phyloP scores from a whole-genome alignment of 2,329 filamentous ascomycete genomes.

The Penicillium oxalicum region DNA sequence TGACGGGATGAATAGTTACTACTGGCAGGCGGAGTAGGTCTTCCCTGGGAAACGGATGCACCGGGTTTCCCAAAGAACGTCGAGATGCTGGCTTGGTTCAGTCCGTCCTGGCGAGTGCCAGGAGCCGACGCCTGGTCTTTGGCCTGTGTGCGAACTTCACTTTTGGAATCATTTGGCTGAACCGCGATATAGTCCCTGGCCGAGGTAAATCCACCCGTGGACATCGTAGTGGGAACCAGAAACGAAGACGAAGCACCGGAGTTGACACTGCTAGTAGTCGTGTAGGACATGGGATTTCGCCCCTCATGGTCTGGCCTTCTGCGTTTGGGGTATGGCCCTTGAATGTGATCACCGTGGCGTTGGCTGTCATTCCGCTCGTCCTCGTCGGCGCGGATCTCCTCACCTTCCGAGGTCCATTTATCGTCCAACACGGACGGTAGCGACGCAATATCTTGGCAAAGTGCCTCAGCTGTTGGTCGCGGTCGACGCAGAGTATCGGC shows the following conservation, averaged over 20 bases:
- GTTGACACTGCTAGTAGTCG: conserved; percentile 50
- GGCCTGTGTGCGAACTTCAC: conserved; percentile 13
- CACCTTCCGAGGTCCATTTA: conserved; percentile 60
- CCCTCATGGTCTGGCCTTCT: conserved; percentile 23
- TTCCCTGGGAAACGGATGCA: conserved; percentile 12
- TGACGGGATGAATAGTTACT: conserved; percentile 3
- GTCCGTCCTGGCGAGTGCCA: conserved; percentile 32
- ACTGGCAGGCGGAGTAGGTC: conserved; percentile 1
- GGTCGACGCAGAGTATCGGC: conserved; percentile 64
- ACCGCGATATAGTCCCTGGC: conserved; percentile 50
- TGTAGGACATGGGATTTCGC: conserved; percentile 25
- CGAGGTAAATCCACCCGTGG: conserved; percentile 58
- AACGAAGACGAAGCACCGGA: conserved; percentile 50
- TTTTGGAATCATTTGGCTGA: conserved; percentile 23
- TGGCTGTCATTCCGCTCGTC: conserved; percentile 34
- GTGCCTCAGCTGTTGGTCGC: conserved; percentile 51
- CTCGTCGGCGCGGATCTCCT: conserved; percentile 35
- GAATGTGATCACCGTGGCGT: conserved; percentile 10
- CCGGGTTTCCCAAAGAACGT: conserved; percentile 43
- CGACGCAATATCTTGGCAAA: conserved; percentile 44
- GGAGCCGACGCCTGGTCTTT: conserved; percentile 26
- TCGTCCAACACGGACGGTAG: conserved; percentile 57
- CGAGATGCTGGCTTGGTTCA: conserved; percentile 49
- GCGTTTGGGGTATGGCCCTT: conserved; percentile 24
- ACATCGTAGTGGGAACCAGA: conserved; percentile 33